Percentiles rank a stretch among this genome's conserved stretches.
Conservation (phyloP, 2,329 filamentous ascomycete genomes). For the Orbilia quercus region DNA sequence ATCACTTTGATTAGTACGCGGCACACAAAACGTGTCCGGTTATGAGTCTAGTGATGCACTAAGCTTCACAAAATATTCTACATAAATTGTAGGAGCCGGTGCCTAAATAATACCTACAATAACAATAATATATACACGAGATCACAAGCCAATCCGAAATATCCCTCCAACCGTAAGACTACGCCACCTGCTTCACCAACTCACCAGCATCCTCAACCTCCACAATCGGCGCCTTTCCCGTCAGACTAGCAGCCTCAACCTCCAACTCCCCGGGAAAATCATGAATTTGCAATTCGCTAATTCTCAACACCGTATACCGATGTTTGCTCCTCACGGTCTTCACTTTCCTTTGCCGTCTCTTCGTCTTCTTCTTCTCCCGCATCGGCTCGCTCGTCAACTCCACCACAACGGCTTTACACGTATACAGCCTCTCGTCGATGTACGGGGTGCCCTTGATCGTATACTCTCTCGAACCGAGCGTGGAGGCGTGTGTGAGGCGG, state of each 20-base stretch:
- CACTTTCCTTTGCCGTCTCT: slow-evolving; percentile 77
- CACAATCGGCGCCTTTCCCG: slow-evolving; percentile 57
- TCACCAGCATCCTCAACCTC: slow-evolving; percentile 8
- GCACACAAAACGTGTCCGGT: too few relatives aligned
- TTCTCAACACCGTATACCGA: slow-evolving; percentile 83
- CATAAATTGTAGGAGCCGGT: too few relatives aligned
- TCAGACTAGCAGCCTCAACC: slow-evolving; percentile 62
- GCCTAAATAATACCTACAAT: too few relatives aligned
- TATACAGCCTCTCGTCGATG: slow-evolving; percentile 83
- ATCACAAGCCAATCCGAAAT: too few relatives aligned
- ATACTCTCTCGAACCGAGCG: slow-evolving; percentile 87
- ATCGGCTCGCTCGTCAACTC: slow-evolving; percentile 85
- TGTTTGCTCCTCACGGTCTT: slow-evolving; percentile 90
- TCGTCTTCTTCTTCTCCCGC: slow-evolving; percentile 82
- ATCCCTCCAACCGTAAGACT: background rate
- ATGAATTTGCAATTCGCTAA: slow-evolving; percentile 81
- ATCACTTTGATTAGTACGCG: too few relatives aligned
- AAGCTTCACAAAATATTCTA: too few relatives aligned
- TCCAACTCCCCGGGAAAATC: slow-evolving; percentile 68
- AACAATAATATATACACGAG: too few relatives aligned
- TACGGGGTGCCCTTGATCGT: slow-evolving; percentile 85
- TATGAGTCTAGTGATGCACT: too few relatives aligned
- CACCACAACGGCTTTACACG: slow-evolving; percentile 84
- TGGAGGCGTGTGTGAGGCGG: slow-evolving; percentile 83
- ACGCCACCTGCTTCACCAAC: background rate